Conservation (phyloP, 148 eudicot species). For the Camellia japonica region DNA sequence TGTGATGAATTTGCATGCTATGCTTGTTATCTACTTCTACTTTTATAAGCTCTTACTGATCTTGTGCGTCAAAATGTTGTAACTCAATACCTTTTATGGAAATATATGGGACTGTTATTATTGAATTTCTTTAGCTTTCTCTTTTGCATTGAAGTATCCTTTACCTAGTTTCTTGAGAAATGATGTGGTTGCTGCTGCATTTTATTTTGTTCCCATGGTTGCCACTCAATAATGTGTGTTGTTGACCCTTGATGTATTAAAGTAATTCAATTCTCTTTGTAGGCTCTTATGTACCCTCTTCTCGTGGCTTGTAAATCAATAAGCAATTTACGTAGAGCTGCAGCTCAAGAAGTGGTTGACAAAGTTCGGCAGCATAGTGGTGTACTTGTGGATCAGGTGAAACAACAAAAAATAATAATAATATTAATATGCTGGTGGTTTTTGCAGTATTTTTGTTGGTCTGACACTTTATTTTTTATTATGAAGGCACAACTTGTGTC, state of each 20-base stretch:
- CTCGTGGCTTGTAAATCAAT: slow-evolving; percentile 99
- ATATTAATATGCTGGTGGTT: not conserved
- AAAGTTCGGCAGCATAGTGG: slow-evolving; percentile 95
- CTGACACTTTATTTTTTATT: slow-evolving; percentile 22
- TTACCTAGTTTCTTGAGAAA: not conserved
- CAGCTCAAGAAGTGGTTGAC: slow-evolving; percentile 96
- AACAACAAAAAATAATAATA: not conserved
- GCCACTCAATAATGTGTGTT: not conserved
- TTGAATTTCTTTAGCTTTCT: not conserved
- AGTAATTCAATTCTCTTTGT: slow-evolving; percentile 17
- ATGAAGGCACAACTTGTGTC: slow-evolving; percentile 96
- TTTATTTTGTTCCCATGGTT: not conserved
- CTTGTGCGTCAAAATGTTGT: not conserved
- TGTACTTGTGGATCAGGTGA: slow-evolving; percentile 87
- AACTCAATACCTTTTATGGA: not conserved
- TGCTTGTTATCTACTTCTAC: too few relatives aligned
- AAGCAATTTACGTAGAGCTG: slow-evolving; percentile 86
- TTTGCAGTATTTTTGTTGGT: slow-evolving; percentile 8
- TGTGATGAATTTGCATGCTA: too few relatives aligned
- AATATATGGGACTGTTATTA: not conserved
- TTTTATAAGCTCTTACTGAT: not conserved
- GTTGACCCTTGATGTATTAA: not conserved
- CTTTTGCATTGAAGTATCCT: not conserved
- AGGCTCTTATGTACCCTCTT: slow-evolving; percentile 99
- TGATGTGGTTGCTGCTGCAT: not conserved